Conservation (phyloP, 2,329 filamentous ascomycete species). For the Apiospora malaysiana region DNA sequence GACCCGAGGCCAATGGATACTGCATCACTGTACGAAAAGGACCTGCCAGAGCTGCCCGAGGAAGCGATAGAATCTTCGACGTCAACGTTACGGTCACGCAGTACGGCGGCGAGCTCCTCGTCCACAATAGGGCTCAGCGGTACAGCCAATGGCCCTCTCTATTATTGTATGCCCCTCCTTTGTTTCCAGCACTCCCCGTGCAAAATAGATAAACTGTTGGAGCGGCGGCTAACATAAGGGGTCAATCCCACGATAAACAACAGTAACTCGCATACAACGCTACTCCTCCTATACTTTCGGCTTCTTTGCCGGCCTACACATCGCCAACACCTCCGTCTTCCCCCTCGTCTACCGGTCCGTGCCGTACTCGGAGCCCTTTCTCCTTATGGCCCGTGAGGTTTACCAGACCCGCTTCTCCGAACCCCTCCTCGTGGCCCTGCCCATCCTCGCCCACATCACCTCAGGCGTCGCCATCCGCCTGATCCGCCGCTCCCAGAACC, state of each 20-base stretch:
- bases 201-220: slow-evolving; percentile 7
- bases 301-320: slow-evolving; percentile 77
- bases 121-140: slow-evolving; percentile 64
- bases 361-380: slow-evolving; percentile 78
- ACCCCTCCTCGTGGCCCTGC: slow-evolving; percentile 77
- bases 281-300: slow-evolving; percentile 89
- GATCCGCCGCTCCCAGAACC: slow-evolving; percentile 73
- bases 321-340: slow-evolving; percentile 82
- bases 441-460: slow-evolving; percentile 75
- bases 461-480: slow-evolving; percentile 80
- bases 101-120: slow-evolving; percentile 41
- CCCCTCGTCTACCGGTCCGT: slow-evolving; percentile 77
- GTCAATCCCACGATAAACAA: not conserved
- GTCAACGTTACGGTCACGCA: slow-evolving; percentile 39
- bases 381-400: slow-evolving; percentile 88
- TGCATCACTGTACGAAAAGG: slow-evolving; percentile 56
- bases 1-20: slow-evolving; percentile 80
- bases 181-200: not conserved
- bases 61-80: slow-evolving; percentile 42
- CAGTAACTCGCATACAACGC: slow-evolving; percentile 79
- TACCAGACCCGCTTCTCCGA: slow-evolving; percentile 87
- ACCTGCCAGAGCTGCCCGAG: slow-evolving; percentile 46
- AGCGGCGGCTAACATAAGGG: not conserved
- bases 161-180: slow-evolving; percentile 67
- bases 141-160: slow-evolving; percentile 67